Percentiles rank a stretch among this genome's conserved stretches.
Evolutionary conservation across 2,329 filamentous ascomycete genomes (phyloP).

Genomic region (Fusarium sp.): DNA sequence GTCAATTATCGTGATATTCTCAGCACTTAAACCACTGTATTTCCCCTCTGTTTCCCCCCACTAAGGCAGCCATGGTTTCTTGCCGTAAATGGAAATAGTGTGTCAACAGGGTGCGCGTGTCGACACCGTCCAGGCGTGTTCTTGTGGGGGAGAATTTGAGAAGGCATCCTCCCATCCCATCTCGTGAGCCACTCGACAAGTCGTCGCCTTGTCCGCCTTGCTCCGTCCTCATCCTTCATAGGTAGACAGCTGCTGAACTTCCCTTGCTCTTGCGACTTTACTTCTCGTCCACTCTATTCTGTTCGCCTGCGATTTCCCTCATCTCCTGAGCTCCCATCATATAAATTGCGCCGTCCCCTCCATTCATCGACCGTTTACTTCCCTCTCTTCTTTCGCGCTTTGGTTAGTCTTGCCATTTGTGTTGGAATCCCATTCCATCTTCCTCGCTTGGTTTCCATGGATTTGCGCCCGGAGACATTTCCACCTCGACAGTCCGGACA

Average conservation of each 20-base stretch:
- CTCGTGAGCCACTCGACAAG: constrained; percentile 37
- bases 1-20: background rate
- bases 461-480: constrained; percentile 22
- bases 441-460: constrained; percentile 24
- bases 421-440: constrained; percentile 17
- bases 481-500: constrained; percentile 22
- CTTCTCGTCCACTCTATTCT: constrained; percentile 45
- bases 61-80: constrained; percentile 34
- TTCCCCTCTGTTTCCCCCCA: background rate
- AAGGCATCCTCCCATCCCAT: constrained; percentile 23
- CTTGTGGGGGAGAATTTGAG: constrained; percentile 20
- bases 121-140: constrained; percentile 40
- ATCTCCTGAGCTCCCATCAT: constrained; percentile 18
- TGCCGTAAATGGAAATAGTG: constrained; percentile 38
- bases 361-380: constrained; percentile 10
- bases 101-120: constrained; percentile 41
- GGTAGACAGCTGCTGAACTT: constrained; percentile 34
- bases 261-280: constrained; percentile 34
- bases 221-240: constrained; percentile 21
- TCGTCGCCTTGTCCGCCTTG: constrained; percentile 48
- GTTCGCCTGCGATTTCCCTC: constrained; percentile 43
- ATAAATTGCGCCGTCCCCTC: constrained; percentile 41
- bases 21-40: background rate
- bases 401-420: constrained; percentile 43
- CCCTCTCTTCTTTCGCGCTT: constrained; percentile 27